Evolutionary conservation across 495 filamentous ascomycete species (phyloP).

Genomic region (Podospora pseudopauciseta): DNA sequence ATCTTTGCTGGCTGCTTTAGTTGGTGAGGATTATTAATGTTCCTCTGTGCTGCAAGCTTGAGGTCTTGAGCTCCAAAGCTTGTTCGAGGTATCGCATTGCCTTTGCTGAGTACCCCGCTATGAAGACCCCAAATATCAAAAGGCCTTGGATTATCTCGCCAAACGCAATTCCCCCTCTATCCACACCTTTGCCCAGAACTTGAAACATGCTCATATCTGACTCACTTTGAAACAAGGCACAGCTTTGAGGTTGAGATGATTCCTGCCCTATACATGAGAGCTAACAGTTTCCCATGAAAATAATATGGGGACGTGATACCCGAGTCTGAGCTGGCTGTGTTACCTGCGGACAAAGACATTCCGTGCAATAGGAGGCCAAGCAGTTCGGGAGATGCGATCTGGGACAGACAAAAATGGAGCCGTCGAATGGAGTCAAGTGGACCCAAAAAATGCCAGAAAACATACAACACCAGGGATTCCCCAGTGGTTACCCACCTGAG

Average conservation of each 20-base stretch:
- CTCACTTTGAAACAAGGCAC: constrained; percentile 9
- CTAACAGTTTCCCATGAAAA: background rate
- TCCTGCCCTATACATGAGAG: background rate
- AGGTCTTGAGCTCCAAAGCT: background rate
- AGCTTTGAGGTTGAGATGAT: background rate
- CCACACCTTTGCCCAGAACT: background rate
- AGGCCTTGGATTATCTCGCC: background rate
- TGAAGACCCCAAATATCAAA: background rate
- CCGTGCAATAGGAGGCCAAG: background rate
- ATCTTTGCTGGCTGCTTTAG: background rate
- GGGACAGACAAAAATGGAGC: too few relatives aligned
- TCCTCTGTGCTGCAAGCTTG: background rate
- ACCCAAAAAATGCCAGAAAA: too few relatives aligned
- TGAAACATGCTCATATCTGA: constrained; percentile 25
- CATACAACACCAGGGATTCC: too few relatives aligned
- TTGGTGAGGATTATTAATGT: background rate
- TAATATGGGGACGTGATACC: background rate
- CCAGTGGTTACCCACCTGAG: too few relatives aligned
- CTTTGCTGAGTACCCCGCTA: background rate
- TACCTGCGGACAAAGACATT: constrained; percentile 14
- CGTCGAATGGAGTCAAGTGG: too few relatives aligned
- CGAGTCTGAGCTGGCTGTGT: background rate
- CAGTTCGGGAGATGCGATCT: background rate
- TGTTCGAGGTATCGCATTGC: too few relatives aligned
- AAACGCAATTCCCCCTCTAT: background rate